Evolutionary conservation across 192 early-diverging fungal genomes (phyloP).

Genomic region (Coemansia sp.): DNA sequence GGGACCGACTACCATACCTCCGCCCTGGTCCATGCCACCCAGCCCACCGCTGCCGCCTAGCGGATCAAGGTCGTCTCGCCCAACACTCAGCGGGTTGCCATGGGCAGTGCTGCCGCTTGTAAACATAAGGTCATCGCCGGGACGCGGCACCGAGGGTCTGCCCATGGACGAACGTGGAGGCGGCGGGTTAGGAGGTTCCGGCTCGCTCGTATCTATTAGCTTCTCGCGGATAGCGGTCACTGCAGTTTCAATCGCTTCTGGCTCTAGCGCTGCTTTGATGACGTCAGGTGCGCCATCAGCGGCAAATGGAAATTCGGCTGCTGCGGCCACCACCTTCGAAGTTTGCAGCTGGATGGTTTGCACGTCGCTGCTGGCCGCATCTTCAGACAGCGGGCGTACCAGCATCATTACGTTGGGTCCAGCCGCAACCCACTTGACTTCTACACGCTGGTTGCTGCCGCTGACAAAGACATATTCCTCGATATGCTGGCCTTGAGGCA

Average conservation of each 20-base stretch:
- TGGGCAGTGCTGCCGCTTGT: too few species aligned
- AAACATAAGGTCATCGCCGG: neutral
- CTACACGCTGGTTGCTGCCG: constrained; percentile 4
- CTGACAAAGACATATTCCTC: constrained; percentile 7
- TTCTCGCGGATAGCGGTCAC: constrained; percentile 24
- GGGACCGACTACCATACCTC: constrained; percentile 87
- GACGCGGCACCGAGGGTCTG: neutral
- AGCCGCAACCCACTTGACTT: constrained; percentile 28
- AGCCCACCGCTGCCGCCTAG: constrained; percentile 34
- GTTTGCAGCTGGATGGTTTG: constrained; percentile 14
- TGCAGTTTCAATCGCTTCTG: constrained; percentile 14
- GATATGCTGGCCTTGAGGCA: constrained; percentile 15
- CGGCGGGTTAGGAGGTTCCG: neutral
- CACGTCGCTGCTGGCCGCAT: neutral
- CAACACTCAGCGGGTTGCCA: constrained; percentile 46
- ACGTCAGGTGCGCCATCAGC: neutral
- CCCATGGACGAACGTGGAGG: neutral
- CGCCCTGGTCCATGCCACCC: constrained; percentile 49
- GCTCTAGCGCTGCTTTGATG: constrained; percentile 6
- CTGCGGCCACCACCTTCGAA: constrained; percentile 2
- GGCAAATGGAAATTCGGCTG: constrained; percentile 18
- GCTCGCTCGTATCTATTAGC: constrained; percentile 7
- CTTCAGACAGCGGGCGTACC: constrained; percentile 1
- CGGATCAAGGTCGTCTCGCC: constrained; percentile 69
- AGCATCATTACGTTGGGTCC: constrained; percentile 26